Conservation (phyloP, 257 asterid genomes). For the Nicotiana undulata region DNA sequence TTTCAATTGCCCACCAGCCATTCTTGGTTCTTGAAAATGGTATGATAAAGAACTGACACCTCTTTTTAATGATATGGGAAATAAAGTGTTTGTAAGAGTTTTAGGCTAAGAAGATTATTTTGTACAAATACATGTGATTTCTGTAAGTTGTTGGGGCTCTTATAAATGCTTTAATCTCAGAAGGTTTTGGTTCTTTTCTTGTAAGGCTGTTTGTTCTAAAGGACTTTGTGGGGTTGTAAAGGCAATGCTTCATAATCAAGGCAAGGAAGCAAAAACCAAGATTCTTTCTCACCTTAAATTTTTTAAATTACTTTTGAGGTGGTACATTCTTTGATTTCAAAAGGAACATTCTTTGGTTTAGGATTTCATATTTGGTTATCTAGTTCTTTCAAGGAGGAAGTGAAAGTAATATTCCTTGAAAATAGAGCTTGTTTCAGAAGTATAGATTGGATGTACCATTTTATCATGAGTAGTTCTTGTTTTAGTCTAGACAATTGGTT, state of each 20-base stretch:
- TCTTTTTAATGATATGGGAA: not conserved
- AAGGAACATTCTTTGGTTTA: not conserved
- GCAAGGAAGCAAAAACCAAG: conserved; percentile 26
- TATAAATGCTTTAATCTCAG: conserved; percentile 14
- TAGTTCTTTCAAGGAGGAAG: not conserved
- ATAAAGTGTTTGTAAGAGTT: not conserved
- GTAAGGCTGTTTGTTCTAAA: conserved; percentile 46
- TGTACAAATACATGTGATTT: conserved; percentile 12
- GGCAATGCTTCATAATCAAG: conserved; percentile 47
- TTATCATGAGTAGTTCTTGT: no score
- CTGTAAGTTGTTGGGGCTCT: conserved; percentile 9
- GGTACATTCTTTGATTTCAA: conserved; percentile 16
- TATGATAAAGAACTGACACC: not conserved
- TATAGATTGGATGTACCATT: not conserved
- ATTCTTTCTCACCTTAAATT: conserved; percentile 9
- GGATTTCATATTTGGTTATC: not conserved
- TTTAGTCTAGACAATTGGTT: not conserved
- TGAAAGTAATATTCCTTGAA: conserved; percentile 2
- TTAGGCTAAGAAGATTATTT: not conserved
- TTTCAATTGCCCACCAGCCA: conserved; percentile 51
- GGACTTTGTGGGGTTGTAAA: conserved; percentile 43
- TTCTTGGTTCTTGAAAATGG: conserved; percentile 12
- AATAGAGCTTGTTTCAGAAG: not conserved
- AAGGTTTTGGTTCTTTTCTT: conserved; percentile 63
- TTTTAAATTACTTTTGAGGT: conserved; percentile 1